phyloP scores from a whole-genome alignment of 805 yeast genomes.

The Saccharomycopsis fibuligera region DNA sequence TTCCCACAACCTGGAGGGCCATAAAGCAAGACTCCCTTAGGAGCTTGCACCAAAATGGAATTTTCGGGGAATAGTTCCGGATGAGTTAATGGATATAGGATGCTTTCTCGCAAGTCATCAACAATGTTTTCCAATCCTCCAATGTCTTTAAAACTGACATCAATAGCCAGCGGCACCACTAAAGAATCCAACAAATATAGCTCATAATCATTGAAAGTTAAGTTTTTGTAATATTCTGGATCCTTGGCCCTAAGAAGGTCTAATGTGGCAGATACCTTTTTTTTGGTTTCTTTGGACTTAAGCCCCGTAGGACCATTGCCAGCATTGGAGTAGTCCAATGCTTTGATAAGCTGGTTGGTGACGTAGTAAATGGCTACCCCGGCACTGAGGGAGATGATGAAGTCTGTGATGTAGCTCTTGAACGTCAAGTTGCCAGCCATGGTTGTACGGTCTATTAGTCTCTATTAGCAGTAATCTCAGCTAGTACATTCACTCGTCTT shows the following conservation, averaged over 20 bases:
- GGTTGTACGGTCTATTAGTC: too few species aligned
- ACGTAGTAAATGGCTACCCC: conserved; percentile 66
- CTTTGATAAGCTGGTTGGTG: conserved; percentile 36
- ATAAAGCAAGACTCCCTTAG: conserved; percentile 85
- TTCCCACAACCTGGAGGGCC: conserved; percentile 99
- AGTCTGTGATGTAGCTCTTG: conserved; percentile 35
- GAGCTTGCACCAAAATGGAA: conserved; percentile 70
- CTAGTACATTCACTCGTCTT: too few species aligned
- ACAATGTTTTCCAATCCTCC: conserved; percentile 85
- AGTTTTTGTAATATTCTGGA: conserved; percentile 44
- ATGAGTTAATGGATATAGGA: conserved; percentile 73
- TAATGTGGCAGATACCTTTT: conserved; percentile 49
- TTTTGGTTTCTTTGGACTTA: conserved; percentile 53
- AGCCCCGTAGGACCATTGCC: conserved; percentile 39
- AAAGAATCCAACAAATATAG: conserved; percentile 68
- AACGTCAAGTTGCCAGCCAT: conserved; percentile 35
- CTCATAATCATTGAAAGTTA: conserved; percentile 66
- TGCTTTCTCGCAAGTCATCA: conserved; percentile 82
- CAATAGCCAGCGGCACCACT: conserved; percentile 78
- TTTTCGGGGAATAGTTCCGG: conserved; percentile 72
- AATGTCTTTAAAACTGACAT: conserved; percentile 69
- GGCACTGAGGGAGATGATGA: conserved; percentile 51
- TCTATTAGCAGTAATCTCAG: too few species aligned
- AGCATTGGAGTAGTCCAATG: conserved; percentile 3
- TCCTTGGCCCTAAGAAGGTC: conserved; percentile 51